Conservation (phyloP, 768 basidiomycete genomes). For the Psilocybe tampanensis region DNA sequence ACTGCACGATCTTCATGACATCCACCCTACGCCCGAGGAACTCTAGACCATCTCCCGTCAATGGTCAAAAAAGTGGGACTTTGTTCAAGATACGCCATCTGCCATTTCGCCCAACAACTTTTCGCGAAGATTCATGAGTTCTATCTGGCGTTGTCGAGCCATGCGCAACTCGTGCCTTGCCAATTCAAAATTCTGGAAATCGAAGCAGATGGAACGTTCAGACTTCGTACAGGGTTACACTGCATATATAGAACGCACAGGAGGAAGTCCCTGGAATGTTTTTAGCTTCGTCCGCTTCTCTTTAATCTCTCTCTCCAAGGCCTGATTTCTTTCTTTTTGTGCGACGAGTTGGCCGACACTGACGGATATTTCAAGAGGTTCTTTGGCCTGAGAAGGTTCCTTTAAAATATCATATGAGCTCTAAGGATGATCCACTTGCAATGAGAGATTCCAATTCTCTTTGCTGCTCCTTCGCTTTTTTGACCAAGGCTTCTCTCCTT, state of each 20-base stretch:
- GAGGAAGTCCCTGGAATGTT: constrained; percentile 52
- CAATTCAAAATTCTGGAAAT: constrained; percentile 45
- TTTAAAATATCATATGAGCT: neutral
- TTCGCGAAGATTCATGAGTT: constrained; percentile 49
- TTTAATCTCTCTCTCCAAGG: constrained; percentile 39
- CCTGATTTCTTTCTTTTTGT: constrained; percentile 39
- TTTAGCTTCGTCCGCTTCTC: constrained; percentile 45
- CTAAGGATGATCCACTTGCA: constrained; percentile 24
- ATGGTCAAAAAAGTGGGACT: neutral
- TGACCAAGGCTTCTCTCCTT: constrained; percentile 40
- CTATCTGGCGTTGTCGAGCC: constrained; percentile 45
- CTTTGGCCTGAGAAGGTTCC: constrained; percentile 19
- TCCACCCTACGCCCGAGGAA: too few species aligned
- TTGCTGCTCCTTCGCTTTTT: constrained; percentile 52
- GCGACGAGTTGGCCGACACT: constrained; percentile 40
- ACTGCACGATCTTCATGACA: too few species aligned
- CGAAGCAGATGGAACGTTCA: neutral
- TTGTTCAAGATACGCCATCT: constrained; percentile 32
- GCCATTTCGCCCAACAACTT: constrained; percentile 49
- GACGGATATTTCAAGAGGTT: constrained; percentile 31
- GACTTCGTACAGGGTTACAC: too few species aligned
- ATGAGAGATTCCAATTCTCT: constrained; percentile 36
- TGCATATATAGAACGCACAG: constrained; percentile 30
- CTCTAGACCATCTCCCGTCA: too few species aligned
- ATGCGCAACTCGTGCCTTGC: constrained; percentile 43